Percentiles rank a stretch among this genome's conserved stretches.
These are phyloP conservation scores for Peronospora belbahrii DNA, from an alignment of 352 stramenopile genomes.

Conservation along the genomic window DNA sequence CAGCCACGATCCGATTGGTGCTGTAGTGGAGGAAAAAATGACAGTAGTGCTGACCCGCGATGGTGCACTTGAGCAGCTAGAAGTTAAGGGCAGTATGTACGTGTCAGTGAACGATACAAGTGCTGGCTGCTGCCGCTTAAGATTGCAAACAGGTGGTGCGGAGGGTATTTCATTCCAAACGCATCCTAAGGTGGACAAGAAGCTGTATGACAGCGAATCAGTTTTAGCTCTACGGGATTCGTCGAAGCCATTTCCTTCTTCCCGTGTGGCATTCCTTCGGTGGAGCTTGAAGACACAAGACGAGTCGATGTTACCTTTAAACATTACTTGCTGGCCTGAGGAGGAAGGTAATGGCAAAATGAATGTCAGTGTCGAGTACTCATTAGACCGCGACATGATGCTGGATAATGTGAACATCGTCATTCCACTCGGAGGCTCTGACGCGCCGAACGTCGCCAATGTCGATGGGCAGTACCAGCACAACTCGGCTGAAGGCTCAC, in stretches of 20 bases:
- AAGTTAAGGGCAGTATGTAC: conserved; percentile 83
- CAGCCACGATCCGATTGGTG: conserved; percentile 74
- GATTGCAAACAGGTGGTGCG: conserved; percentile 51
- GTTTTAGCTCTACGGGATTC: conserved; percentile 73
- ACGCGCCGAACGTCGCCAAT: conserved; percentile 63
- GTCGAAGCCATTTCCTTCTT: conserved; percentile 76
- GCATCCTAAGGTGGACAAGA: conserved; percentile 86
- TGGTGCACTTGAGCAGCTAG: conserved; percentile 72
- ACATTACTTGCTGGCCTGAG: conserved; percentile 86
- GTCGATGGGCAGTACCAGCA: conserved; percentile 85
- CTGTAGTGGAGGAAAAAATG: conserved; percentile 84
- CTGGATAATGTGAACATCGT: conserved; percentile 86
- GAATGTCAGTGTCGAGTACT: conserved; percentile 85
- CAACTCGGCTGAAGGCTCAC: conserved; percentile 55
- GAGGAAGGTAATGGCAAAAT: conserved; percentile 81
- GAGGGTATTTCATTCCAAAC: conserved; percentile 82
- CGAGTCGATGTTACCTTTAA: conserved; percentile 75
- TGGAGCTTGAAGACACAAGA: conserved; percentile 86
- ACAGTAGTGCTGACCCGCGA: conserved; percentile 78
- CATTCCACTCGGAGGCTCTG: conserved; percentile 61
- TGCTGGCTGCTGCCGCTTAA: conserved; percentile 60
- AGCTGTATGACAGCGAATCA: conserved; percentile 74
- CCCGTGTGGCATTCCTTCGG: conserved; percentile 70
- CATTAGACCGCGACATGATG: conserved; percentile 81
- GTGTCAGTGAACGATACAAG: conserved; percentile 76